phyloP scores from a whole-genome alignment of 805 yeast species.

The Ogataea naganishii region DNA sequence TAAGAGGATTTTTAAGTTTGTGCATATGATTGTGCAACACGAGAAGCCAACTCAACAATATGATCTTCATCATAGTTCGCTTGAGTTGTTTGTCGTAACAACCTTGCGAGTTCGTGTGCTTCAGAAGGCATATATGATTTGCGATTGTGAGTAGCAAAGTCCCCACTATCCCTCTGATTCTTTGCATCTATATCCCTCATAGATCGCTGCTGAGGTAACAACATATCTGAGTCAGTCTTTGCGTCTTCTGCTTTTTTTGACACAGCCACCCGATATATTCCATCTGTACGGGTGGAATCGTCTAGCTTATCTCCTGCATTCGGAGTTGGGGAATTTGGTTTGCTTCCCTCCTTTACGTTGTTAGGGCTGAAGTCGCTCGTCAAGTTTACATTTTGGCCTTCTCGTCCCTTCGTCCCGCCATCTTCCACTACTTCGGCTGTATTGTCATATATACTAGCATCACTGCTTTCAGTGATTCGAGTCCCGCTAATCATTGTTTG shows the following conservation, averaged over 20 bases:
- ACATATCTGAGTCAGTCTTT: background rate
- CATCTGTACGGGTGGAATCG: too few species aligned
- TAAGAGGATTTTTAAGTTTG: too few species aligned
- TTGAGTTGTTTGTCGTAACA: slow-evolving; percentile 14
- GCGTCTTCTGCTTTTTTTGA: too few species aligned
- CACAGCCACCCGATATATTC: too few species aligned
- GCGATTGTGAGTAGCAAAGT: slow-evolving; percentile 9
- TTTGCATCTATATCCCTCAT: background rate
- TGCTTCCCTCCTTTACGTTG: too few species aligned
- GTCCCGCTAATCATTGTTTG: slow-evolving; percentile 9
- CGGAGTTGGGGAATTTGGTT: too few species aligned
- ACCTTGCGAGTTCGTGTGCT: slow-evolving; percentile 11
- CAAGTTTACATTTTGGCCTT: background rate
- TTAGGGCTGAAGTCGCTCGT: background rate
- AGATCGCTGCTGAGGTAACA: background rate
- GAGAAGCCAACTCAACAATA: slow-evolving; percentile 15
- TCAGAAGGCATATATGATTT: too few species aligned
- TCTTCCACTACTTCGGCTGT: background rate
- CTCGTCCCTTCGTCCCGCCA: background rate
- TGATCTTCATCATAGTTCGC: slow-evolving; percentile 13
- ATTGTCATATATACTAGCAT: too few species aligned
- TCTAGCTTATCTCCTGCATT: too few species aligned
- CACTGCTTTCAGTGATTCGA: slow-evolving; percentile 6
- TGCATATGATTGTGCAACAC: slow-evolving; percentile 17
- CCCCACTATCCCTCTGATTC: slow-evolving; percentile 5